A percentile compares a stretch with the other conserved stretches of the same genome.
phyloP scores from a whole-genome alignment of 768 basidiomycete species.

The Lactarius evosmus region DNA sequence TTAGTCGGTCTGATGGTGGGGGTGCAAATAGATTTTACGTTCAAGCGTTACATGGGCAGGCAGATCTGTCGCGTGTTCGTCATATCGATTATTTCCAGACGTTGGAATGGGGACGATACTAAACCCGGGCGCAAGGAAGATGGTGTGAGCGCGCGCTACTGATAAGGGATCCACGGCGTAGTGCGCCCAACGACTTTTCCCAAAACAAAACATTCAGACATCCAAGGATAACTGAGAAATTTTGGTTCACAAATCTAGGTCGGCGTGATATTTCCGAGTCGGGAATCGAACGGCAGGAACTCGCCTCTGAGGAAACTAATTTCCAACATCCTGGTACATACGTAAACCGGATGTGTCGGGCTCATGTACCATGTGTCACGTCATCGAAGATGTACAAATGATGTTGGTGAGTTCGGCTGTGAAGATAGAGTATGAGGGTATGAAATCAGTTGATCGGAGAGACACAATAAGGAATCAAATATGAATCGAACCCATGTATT shows the following conservation, averaged over 20 bases:
- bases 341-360: constrained; percentile 1
- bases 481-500: no score
- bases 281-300: neutral
- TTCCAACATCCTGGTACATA: neutral
- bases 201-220: neutral
- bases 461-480: neutral
- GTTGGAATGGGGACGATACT: neutral
- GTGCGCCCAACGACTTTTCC: neutral
- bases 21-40: neutral
- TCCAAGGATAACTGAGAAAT: neutral
- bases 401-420: neutral
- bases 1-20: neutral
- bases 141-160: neutral
- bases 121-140: neutral
- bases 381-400: neutral
- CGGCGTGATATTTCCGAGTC: neutral
- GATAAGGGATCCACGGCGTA: neutral
- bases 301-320: neutral
- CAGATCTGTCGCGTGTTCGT: neutral
- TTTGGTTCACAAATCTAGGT: neutral
- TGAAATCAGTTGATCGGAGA: neutral
- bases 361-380: neutral
- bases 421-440: neutral
- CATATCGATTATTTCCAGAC: neutral
- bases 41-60: neutral